Evolutionary conservation across 2,329 filamentous ascomycete species (phyloP), one percentile per base, ranked within the genome.

Genomic region (Microsporum canis): DNA sequence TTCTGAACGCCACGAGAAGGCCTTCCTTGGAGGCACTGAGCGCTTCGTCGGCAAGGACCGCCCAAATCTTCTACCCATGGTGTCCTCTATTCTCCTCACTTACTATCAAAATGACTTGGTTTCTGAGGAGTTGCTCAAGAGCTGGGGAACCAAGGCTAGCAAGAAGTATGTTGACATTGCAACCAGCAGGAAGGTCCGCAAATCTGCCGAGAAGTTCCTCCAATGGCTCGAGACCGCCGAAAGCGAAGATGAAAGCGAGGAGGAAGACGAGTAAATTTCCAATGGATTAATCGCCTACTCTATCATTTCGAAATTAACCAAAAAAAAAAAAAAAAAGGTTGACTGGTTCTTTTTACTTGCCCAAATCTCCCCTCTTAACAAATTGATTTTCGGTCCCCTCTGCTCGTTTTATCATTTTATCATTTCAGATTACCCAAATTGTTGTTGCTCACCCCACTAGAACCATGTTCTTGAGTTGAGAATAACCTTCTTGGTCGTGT

Each of bases 161-260:
- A 96, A 95, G 87, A 96, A 96, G 80, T 97, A 97, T 74, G 89
- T 95, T 68, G 92, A 97, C 73, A 77, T 95, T 63, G 73, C 86
- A 63, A 91, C 86, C 64, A 95, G 90, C 78, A 92, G 91, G 82
- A 95, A 95, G 82, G 91, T 97, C 65, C 90, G 91, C 79, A 92
- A 95, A 81, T 88, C 89, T 66, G 91, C 94, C 60, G 88, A 95
- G 80, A 87, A 89, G 66, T 99, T 99, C 83, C 82, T 96, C 71
- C 88, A 86, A 69, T 97, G 91, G 92, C 89, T 97, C 62, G 84
- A 89, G 68, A 89, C 88, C 76, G 91, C 91, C 60, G 88, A 91
- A 74, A 84, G 82, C 65, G 84, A 86, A 59, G 85, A 87, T 65
- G 86, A 88, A 66, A 76, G 77, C n/a, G 77, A 78, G 33, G 85